A percentile compares a stretch with the other conserved stretches of the same genome.
Conservation (phyloP, 306 rosid genomes). For the Ammopiptanthus mongolicus region DNA sequence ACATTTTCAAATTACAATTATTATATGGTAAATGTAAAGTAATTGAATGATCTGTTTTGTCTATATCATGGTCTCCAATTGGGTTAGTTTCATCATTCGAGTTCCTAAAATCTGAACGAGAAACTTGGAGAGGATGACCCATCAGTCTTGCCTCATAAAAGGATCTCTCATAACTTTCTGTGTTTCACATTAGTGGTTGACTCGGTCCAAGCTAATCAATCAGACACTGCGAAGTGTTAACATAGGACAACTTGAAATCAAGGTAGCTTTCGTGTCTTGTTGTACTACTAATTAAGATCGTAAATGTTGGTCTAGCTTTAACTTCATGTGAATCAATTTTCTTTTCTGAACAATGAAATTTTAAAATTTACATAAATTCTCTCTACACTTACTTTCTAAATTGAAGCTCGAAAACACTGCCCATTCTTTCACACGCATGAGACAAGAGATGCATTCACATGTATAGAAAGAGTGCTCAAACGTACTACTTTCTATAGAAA, state of each 20-base stretch:
- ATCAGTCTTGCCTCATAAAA: not conserved
- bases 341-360: not conserved
- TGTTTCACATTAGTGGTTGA: constrained; percentile 21
- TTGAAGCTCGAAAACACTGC: no score
- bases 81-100: not conserved
- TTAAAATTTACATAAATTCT: not conserved
- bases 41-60: not conserved
- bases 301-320: not conserved
- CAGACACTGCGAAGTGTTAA: not conserved
- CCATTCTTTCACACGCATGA: no score
- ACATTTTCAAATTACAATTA: not conserved
- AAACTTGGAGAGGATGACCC: not conserved
- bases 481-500: no score
- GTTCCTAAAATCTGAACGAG: not conserved
- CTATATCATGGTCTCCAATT: not conserved
- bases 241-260: not conserved
- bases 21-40: not conserved
- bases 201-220: not conserved
- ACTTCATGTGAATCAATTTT: not conserved
- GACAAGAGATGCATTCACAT: no score
- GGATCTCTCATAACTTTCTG: not conserved
- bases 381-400: not conserved
- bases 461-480: no score
- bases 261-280: not conserved
- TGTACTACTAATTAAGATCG: no score